A percentile compares a stretch with the other conserved stretches of the same genome.
Conservation (phyloP, 2,329 filamentous ascomycete species). For the Orbilia brochopaga region DNA sequence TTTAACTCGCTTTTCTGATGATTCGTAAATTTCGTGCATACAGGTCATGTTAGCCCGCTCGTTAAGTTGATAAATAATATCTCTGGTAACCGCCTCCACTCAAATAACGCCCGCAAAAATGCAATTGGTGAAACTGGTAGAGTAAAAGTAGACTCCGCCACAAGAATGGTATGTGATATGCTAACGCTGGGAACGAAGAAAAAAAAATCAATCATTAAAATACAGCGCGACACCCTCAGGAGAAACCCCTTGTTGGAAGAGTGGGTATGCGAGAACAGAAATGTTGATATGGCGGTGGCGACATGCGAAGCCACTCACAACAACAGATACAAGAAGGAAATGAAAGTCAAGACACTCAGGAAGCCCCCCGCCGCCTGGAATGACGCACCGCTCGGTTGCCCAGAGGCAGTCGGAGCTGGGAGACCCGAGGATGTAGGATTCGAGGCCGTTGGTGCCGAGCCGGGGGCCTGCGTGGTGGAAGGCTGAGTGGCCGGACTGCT, state of each 20-base stretch:
- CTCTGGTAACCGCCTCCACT: background rate
- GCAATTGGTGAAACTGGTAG: background rate
- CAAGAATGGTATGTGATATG: background rate
- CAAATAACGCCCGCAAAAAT: background rate
- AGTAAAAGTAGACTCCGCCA: background rate
- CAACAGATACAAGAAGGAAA: constrained; percentile 27
- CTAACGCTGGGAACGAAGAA: background rate
- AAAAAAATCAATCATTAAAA: constrained; percentile 9
- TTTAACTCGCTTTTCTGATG: too few species aligned
- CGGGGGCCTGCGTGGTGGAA: background rate
- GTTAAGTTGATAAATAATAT: too few species aligned
- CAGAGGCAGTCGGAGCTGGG: background rate
- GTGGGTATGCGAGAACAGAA: constrained; percentile 10
- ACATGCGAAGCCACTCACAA: constrained; percentile 14
- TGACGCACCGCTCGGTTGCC: constrained; percentile 20
- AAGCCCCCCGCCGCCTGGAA: constrained; percentile 13
- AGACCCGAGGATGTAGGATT: background rate
- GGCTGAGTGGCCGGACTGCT: constrained; percentile 1
- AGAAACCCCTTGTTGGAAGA: constrained; percentile 16
- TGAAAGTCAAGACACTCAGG: constrained; percentile 20
- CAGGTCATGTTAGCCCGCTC: too few species aligned
- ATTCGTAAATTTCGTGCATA: too few species aligned
- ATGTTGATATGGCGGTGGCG: background rate
- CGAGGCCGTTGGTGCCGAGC: constrained; percentile 1
- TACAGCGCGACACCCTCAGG: background rate